phyloP scores from a whole-genome alignment of 164 flowering plant species.

The Aristolochia fimbriata region DNA sequence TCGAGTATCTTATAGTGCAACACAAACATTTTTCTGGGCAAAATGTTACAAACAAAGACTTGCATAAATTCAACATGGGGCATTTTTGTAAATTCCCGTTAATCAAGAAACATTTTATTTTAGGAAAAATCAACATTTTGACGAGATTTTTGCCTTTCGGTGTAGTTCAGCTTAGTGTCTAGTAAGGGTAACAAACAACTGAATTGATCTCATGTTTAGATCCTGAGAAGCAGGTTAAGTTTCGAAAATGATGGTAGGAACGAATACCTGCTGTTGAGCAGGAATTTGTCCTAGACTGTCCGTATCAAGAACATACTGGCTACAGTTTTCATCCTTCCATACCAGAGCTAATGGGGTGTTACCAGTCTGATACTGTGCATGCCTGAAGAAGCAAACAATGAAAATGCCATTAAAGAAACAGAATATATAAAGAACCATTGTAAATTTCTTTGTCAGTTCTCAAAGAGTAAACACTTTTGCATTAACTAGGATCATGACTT shows the following conservation, averaged over 20 bases:
- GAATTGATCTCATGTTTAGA: background rate
- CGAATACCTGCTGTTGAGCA: slow-evolving; percentile 69
- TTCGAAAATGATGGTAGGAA: background rate
- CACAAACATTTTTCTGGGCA: no score
- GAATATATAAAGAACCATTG: background rate
- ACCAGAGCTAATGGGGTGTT: slow-evolving; percentile 81
- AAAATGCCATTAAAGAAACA: background rate
- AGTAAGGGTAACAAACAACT: background rate
- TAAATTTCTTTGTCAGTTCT: background rate
- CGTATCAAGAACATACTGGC: slow-evolving; percentile 93
- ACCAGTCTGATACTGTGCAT: slow-evolving; percentile 92
- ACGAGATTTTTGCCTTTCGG: no score
- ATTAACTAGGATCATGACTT: no score
- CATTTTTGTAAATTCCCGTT: no score
- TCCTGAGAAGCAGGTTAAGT: background rate
- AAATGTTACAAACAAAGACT: no score
- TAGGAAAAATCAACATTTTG: background rate
- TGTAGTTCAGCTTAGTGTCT: background rate
- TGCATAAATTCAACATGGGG: no score
- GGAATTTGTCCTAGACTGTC: slow-evolving; percentile 80
- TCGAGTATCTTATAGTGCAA: no score
- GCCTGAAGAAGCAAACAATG: slow-evolving; percentile 31
- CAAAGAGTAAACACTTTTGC: no score
- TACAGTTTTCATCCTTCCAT: slow-evolving; percentile 93
- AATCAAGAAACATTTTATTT: background rate